Conservation (phyloP, 805 yeast species). For the Wickerhamiella nectarea region DNA sequence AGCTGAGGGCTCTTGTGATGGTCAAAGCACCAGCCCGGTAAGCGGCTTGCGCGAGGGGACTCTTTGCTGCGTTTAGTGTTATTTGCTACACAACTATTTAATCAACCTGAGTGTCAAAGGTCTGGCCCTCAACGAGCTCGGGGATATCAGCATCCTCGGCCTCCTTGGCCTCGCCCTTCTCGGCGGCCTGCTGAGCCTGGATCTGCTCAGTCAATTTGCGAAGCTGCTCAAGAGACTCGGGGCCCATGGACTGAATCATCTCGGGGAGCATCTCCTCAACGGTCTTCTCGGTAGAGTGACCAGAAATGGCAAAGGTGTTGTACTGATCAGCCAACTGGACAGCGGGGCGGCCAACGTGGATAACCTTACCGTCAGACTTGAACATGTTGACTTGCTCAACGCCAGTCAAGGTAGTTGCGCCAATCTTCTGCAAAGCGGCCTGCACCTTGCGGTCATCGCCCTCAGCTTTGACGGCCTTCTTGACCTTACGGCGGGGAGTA, state of each 20-base stretch:
- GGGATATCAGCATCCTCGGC: conserved; percentile 43
- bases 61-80: too few species aligned
- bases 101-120: conserved; percentile 54
- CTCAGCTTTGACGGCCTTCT: conserved; percentile 50
- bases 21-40: too few species aligned
- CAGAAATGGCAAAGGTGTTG: conserved; percentile 91
- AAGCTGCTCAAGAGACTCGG: conserved; percentile 83
- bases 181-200: conserved; percentile 39
- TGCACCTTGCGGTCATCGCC: conserved; percentile 76
- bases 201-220: conserved; percentile 81
- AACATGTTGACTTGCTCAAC: conserved; percentile 96
- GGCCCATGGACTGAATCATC: conserved; percentile 90
- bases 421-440: conserved; percentile 74
- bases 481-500: conserved; percentile 79
- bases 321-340: conserved; percentile 83
- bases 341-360: conserved; percentile 93
- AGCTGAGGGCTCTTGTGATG: too few species aligned
- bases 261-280: conserved; percentile 86
- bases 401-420: conserved; percentile 76
- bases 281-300: conserved; percentile 85
- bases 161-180: conserved; percentile 35
- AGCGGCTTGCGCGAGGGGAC: too few species aligned
- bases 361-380: conserved; percentile 89
- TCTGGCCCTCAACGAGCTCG: conserved; percentile 77
- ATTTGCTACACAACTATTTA: conserved; percentile 21